Conservation (phyloP, 2,329 filamentous ascomycete species). For the Polychaeton citri region DNA sequence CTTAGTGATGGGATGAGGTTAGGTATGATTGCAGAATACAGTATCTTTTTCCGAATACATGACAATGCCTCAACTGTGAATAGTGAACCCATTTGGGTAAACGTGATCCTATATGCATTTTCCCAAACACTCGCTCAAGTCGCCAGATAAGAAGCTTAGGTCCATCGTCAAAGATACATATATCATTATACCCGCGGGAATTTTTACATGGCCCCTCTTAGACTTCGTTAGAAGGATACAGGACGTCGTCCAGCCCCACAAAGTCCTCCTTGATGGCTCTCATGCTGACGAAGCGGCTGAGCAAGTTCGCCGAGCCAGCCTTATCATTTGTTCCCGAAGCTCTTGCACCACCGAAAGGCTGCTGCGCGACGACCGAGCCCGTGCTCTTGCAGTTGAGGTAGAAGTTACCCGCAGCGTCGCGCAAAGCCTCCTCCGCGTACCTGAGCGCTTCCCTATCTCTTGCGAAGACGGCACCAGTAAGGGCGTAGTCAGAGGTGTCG, state of each 20-base stretch:
- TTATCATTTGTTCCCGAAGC: constrained; percentile 46
- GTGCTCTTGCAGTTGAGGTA: constrained; percentile 74
- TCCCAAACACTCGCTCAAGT: too few species aligned
- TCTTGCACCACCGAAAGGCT: constrained; percentile 37
- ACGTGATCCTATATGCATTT: too few species aligned
- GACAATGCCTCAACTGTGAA: too few species aligned
- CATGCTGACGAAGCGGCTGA: constrained; percentile 42
- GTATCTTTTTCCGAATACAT: too few species aligned
- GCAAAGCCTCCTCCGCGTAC: constrained; percentile 55
- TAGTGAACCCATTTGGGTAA: too few species aligned
- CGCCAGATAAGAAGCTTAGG: too few species aligned
- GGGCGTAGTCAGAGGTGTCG: constrained; percentile 58
- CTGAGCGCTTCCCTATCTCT: constrained; percentile 52
- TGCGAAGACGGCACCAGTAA: constrained; percentile 67
- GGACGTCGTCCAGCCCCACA: constrained; percentile 31
- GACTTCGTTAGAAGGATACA: constrained; percentile 40
- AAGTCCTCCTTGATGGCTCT: constrained; percentile 45
- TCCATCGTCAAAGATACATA: too few species aligned
- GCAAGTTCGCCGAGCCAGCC: constrained; percentile 39
- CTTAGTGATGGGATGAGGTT: too few species aligned
- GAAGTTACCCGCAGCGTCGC: constrained; percentile 68
- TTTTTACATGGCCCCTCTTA: too few species aligned
- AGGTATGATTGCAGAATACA: too few species aligned
- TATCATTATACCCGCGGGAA: too few species aligned
- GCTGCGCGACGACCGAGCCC: constrained; percentile 30